These are phyloP conservation scores for Trichoderma asperelloides DNA, from an alignment of 495 filamentous ascomycete species.

Conservation along the genomic window DNA sequence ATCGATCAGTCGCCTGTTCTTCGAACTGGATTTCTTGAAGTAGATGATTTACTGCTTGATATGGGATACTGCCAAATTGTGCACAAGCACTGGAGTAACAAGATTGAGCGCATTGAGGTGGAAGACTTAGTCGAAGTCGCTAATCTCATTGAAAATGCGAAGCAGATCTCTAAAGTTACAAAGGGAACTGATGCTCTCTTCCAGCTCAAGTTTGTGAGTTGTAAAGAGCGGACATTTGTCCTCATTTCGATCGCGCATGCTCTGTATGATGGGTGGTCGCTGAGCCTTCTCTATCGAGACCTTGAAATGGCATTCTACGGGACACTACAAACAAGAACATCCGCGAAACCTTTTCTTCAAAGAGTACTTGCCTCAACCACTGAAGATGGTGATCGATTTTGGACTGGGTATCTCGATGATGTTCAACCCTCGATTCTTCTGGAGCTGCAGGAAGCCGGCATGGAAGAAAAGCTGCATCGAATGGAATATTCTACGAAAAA, in stretches of 20 bases:
- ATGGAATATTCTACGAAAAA: constrained; percentile 33
- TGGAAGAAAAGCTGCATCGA: constrained; percentile 14
- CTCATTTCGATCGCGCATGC: constrained; percentile 69
- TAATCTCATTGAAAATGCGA: constrained; percentile 21
- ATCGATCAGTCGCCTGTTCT: constrained; percentile 57
- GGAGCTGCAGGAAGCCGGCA: background rate
- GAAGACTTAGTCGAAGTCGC: constrained; percentile 18
- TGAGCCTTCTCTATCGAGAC: constrained; percentile 57
- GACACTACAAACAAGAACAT: constrained; percentile 27
- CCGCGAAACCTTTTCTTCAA: constrained; percentile 39
- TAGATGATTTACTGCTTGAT: constrained; percentile 47
- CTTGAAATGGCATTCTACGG: constrained; percentile 50
- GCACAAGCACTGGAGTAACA: constrained; percentile 19
- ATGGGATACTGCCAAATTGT: constrained; percentile 59
- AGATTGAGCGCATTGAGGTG: constrained; percentile 15
- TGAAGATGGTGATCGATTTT: constrained; percentile 43
- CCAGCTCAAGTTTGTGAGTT: constrained; percentile 32
- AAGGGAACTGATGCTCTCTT: constrained; percentile 25
- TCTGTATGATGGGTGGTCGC: constrained; percentile 70
- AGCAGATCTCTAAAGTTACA: constrained; percentile 18
- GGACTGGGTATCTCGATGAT: constrained; percentile 48
- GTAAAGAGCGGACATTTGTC: constrained; percentile 35
- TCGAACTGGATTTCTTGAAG: constrained; percentile 58
- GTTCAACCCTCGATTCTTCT: constrained; percentile 30
- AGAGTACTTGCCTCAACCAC: constrained; percentile 28